Evolutionary conservation across 1,284 basidiomycete species (phyloP), one percentile per base, ranked within the genome.

Genomic region (Sporisorium iseilematis-ciliati): DNA sequence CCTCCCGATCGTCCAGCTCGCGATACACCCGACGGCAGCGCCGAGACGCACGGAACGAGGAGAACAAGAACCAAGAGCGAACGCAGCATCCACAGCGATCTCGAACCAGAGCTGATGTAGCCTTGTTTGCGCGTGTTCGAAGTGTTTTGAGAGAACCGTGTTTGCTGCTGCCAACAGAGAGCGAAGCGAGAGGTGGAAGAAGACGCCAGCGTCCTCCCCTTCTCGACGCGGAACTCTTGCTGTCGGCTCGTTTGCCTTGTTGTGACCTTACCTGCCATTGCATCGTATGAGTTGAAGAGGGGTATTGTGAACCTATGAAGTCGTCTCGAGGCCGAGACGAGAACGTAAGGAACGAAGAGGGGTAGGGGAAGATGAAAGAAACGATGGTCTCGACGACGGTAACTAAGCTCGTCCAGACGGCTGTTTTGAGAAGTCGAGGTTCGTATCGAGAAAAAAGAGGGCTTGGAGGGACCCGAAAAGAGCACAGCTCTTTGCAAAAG

Each of bases 141-240:
- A 56, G 50, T 1, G 48, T 16, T 33, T 52, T 26, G 23, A 25
- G 43, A 46, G 25, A 46, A 26, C 11, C 35, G 12, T 54, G 59
- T 29, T 48, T 31, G 33, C 45, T 29, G 45, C 38, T 41, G 55
- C 48, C 56, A 43, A 56, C n/a, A 18, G 61, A 58, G 43, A 65
- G 57, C n/a, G 26, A 33, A 4, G 57, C 53, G 60, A 26, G 65
- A 73, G 57, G 64, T 56, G 65, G 63, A 72, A 60, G 64, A 61
- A 73, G 65, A 73, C 70, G 70, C 70, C 70, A 64, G 70, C 70
- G 60, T 43, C 57, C 50, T 38, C 59, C 56, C 40, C 57, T 54
- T 38, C 56, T 59, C 42, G 55, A 53, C 52, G 56, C 42, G 33
- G 20, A 40, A 33, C 48, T 62, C 48, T 51, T 56, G 64, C 33